These are phyloP conservation scores for Pyrrhoderma lamaoense DNA, from an alignment of 1,284 basidiomycete species.

Conservation along the genomic window DNA sequence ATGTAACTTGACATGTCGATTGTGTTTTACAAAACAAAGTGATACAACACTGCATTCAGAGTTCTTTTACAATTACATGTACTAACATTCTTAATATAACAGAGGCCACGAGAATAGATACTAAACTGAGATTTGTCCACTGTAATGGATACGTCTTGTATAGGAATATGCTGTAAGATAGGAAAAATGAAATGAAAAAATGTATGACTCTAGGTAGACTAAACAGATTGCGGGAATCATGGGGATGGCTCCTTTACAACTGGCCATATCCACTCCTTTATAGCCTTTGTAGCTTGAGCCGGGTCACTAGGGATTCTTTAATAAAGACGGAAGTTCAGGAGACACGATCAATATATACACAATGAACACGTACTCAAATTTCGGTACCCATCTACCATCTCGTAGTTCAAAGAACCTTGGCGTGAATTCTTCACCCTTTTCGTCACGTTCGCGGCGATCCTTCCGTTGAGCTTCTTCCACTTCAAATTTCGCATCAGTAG, in stretches of 20 bases:
- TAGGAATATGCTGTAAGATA: too few relatives aligned
- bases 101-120: background rate
- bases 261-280: constrained; percentile 58
- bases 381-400: constrained; percentile 76
- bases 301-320: constrained; percentile 64
- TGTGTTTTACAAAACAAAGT: too few relatives aligned
- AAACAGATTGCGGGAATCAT: background rate
- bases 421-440: constrained; percentile 56
- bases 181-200: too few relatives aligned
- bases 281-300: constrained; percentile 49
- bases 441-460: constrained; percentile 70
- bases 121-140: background rate
- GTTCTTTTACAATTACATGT: too few relatives aligned
- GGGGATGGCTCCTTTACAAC: background rate
- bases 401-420: constrained; percentile 80
- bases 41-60: too few relatives aligned
- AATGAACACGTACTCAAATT: constrained; percentile 47
- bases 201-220: too few relatives aligned
- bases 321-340: background rate
- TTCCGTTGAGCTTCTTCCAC: constrained; percentile 94
- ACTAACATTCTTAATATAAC: background rate
- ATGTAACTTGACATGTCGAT: too few relatives aligned
- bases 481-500: constrained; percentile 82
- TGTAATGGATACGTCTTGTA: too few relatives aligned
- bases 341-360: background rate